Conservation (phyloP, 148 eudicot genomes). For the Arbutus unedo region DNA sequence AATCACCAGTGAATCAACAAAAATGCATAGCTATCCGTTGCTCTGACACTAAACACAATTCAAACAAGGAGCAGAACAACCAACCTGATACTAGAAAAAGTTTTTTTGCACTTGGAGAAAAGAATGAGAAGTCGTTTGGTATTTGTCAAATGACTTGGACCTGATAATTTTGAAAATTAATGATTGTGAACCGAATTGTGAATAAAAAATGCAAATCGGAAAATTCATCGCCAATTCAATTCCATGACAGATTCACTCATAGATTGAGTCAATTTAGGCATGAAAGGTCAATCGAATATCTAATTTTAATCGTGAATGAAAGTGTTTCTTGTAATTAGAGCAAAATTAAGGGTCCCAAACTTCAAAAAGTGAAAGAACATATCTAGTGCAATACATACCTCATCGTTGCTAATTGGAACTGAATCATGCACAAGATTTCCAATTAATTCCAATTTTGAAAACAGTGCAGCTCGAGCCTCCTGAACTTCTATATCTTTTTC, state of each 20-base stretch:
- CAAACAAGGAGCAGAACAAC: too few species aligned
- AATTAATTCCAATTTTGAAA: slow-evolving; percentile 56
- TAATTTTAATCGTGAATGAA: background rate
- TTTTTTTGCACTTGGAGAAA: background rate
- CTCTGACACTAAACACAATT: background rate
- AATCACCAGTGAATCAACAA: background rate
- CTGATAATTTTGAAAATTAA: background rate
- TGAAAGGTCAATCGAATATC: background rate
- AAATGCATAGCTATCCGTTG: background rate
- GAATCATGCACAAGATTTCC: slow-evolving; percentile 95
- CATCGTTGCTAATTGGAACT: slow-evolving; percentile 76
- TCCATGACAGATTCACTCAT: background rate
- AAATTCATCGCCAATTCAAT: background rate
- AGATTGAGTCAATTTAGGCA: background rate
- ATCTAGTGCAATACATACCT: slow-evolving; percentile 42
- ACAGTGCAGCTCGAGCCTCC: slow-evolving; percentile 51
- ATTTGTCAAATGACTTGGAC: background rate
- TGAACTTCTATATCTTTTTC: slow-evolving; percentile 65
- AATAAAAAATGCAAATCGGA: background rate
- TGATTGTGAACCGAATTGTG: background rate
- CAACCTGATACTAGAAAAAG: too few species aligned
- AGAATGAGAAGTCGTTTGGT: background rate
- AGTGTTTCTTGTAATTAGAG: background rate
- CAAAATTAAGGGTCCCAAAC: background rate
- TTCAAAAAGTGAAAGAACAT: background rate